Conservation (phyloP, 208 protist species). For the Porcisia hertigi region DNA sequence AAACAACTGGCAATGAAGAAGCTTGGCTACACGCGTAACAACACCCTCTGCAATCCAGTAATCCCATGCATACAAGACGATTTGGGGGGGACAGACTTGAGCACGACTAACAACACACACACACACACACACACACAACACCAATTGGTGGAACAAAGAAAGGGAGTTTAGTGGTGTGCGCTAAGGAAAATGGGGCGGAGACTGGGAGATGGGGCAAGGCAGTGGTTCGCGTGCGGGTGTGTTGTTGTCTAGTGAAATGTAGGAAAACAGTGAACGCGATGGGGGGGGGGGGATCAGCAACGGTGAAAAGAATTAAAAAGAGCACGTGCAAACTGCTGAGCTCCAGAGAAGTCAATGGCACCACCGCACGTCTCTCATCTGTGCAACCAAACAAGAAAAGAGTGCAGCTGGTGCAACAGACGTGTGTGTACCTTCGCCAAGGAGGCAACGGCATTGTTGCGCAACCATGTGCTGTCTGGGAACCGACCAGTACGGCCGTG, state of each 20-base stretch:
- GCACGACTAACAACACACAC: neutral
- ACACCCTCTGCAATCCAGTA: neutral
- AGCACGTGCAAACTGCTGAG: neutral
- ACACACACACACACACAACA: neutral
- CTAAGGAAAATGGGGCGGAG: neutral
- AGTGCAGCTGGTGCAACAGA: neutral
- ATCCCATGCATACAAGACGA: neutral
- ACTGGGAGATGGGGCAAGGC: neutral
- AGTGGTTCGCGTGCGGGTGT: neutral
- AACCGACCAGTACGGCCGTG: neutral
- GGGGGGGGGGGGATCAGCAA: neutral
- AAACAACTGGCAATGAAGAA: neutral
- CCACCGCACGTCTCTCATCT: too few species aligned
- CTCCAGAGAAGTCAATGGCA: too few species aligned
- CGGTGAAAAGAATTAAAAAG: neutral
- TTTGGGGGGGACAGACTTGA: neutral
- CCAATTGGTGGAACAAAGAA: neutral
- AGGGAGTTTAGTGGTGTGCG: neutral
- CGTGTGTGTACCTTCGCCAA: neutral
- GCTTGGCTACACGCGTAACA: neutral
- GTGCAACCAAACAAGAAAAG: too few species aligned
- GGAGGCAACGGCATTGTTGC: neutral
- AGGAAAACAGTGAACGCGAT: neutral
- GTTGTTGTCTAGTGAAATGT: neutral
- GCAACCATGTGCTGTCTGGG: neutral